phyloP scores from a whole-genome alignment of 371 early-diverging fungal genomes.

The Syncephalastrum contaminatum region DNA sequence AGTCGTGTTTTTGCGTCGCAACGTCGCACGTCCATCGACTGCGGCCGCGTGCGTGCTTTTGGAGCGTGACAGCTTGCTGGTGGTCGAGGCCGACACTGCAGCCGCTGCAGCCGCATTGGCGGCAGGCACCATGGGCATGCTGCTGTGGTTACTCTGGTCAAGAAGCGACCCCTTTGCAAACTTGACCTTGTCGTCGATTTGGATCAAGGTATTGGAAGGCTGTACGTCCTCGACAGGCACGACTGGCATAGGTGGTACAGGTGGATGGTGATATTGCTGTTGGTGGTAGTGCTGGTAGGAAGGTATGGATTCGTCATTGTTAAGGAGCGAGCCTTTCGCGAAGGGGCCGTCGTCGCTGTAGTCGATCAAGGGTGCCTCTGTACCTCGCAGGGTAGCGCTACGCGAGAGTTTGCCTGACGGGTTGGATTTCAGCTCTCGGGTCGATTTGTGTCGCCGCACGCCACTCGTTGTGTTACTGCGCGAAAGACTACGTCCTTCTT shows the following conservation, averaged over 20 bases:
- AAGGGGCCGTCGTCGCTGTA: constrained; percentile 21
- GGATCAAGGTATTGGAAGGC: constrained; percentile 29
- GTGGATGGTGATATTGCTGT: neutral
- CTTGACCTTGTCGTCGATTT: constrained; percentile 35
- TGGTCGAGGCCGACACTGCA: neutral
- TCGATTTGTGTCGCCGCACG: constrained; percentile 41
- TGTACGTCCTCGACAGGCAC: constrained; percentile 4
- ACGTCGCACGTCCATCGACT: constrained; percentile 24
- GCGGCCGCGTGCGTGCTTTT: constrained; percentile 24
- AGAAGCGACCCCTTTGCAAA: constrained; percentile 48
- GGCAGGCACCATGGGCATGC: constrained; percentile 5
- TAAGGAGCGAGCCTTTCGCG: constrained; percentile 29
- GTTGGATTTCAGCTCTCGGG: constrained; percentile 17
- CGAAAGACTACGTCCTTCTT: neutral
- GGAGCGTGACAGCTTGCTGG: constrained; percentile 28
- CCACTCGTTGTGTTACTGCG: constrained; percentile 3
- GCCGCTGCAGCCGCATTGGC: neutral
- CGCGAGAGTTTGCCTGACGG: constrained; percentile 14
- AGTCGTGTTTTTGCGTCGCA: constrained; percentile 36
- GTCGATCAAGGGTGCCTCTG: constrained; percentile 18
- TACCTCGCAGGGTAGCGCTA: constrained; percentile 19
- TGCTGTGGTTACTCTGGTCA: constrained; percentile 15
- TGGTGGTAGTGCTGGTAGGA: constrained; percentile 23
- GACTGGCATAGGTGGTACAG: constrained; percentile 4
- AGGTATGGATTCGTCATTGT: neutral